These are phyloP conservation scores for Phialocephala subalpina DNA, from an alignment of 2,329 filamentous ascomycete genomes.

Conservation along the genomic window DNA sequence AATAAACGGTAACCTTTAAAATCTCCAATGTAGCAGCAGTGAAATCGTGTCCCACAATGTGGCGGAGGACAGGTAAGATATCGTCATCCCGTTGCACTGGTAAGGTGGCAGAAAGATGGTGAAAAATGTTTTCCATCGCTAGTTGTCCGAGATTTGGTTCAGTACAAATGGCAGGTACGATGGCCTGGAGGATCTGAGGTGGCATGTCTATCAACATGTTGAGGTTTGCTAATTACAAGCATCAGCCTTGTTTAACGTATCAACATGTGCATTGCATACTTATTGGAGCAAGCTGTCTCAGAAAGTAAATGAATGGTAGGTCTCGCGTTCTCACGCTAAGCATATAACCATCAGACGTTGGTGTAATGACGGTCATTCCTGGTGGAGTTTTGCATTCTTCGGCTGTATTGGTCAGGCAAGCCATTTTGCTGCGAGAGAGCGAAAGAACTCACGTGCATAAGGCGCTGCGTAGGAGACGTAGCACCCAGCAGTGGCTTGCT, in stretches of 20 bases:
- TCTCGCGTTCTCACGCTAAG: too few species aligned
- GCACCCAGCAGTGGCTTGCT: neutral
- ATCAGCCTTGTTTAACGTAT: too few species aligned
- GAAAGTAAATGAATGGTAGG: too few species aligned
- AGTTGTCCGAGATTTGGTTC: neutral
- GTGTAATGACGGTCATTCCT: too few species aligned
- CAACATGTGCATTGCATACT: too few species aligned
- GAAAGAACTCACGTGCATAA: neutral
- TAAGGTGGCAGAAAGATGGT: neutral
- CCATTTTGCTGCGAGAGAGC: too few species aligned
- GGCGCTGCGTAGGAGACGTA: neutral
- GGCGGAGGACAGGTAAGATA: neutral
- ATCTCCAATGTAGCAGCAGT: neutral
- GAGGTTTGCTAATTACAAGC: neutral
- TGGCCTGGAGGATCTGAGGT: neutral
- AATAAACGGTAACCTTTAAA: conserved; percentile 6
- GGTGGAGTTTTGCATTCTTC: too few species aligned
- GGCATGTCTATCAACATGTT: neutral
- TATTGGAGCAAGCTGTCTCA: too few species aligned
- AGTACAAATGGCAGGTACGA: neutral
- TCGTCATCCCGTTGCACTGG: neutral
- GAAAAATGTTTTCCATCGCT: neutral
- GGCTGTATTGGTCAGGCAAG: too few species aligned
- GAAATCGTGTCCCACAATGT: neutral
- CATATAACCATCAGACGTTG: too few species aligned